Base-by-base conservation (phyloP, 768 basidiomycete species). In the Hericium coralloides region DNA sequence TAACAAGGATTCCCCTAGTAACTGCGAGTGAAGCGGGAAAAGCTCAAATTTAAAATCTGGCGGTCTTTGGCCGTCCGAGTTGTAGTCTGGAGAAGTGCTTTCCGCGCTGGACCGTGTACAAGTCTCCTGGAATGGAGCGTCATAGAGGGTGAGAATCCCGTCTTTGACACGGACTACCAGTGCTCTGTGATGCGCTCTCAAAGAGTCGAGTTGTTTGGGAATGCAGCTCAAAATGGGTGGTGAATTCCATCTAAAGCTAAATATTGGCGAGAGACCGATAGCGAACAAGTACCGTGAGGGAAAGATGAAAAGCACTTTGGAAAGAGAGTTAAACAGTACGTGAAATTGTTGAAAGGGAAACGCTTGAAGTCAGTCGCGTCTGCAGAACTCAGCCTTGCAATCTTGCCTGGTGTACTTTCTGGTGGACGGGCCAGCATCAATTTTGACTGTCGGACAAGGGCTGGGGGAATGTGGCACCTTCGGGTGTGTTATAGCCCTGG, bases 1-100 rank as follows among this genome's bases (percentile, higher is more conserved):
- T 85, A 87, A 87, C 85, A 80, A 84, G 84, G 85, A 85, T 86
- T 87, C 82, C 85, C 83, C 78, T 83, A 85, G 85, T 86, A 86
- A 83, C 85, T 82, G 84, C 82, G 81, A 86, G 85, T 84, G 85
- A 85, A 87, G 81, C 74, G 81, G 84, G 83, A 87, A 80, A 73
- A 58, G 58, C 51, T 52, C 51, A 52, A 52, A 52, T 52, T 52
- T 52, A 52, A 52, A 52, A 52, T 52, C 51, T 52, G 51, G 51
- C 51, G 31, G 51, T 52, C 51, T 52, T 36, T 8, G 60, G 57
- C 52, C 59, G 51, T 60, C 59, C 60, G 59, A 62, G 64, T 63
- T 60, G 58, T 61, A 64, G 55, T 64, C 59, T 64, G 79, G 79
- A 86, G 84, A 86, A 81, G 82, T 73, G 79, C 78, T 75, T 79